Percentiles rank a stretch among this genome's conserved stretches.
Evolutionary conservation across 2,329 filamentous ascomycete genomes (phyloP).

Genomic region (Aspergillus hortae): DNA sequence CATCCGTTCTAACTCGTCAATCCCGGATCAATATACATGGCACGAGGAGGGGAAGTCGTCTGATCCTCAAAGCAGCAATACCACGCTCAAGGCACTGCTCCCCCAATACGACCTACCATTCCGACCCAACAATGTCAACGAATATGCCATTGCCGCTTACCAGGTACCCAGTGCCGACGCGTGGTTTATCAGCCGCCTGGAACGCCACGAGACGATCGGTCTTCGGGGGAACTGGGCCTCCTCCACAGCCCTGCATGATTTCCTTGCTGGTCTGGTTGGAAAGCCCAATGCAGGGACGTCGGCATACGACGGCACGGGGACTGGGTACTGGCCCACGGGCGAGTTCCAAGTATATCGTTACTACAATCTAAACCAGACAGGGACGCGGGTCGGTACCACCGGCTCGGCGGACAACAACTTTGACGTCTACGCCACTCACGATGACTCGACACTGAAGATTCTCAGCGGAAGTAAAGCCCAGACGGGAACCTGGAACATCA

Average conservation of each 20-base stretch:
- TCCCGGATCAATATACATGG: neutral
- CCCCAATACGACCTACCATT: neutral
- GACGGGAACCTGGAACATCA: neutral
- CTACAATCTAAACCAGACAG: neutral
- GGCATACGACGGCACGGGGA: neutral
- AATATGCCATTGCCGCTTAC: neutral
- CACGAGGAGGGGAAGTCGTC: neutral
- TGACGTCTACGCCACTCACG: neutral
- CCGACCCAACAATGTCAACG: neutral
- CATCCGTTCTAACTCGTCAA: neutral
- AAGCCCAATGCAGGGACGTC: too few species aligned
- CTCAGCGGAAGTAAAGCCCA: neutral
- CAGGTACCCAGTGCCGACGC: neutral
- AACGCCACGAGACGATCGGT: neutral
- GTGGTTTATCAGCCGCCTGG: neutral
- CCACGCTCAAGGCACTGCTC: neutral
- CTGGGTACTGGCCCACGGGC: neutral
- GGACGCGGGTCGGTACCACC: neutral
- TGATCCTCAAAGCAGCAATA: neutral
- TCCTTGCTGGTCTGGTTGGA: neutral
- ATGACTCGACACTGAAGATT: neutral
- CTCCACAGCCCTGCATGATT: neutral
- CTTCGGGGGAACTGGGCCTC: neutral
- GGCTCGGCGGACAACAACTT: neutral
- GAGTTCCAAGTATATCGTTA: neutral